Conservation (phyloP, 2,329 filamentous ascomycete genomes). For the Graphium sp. region DNA sequence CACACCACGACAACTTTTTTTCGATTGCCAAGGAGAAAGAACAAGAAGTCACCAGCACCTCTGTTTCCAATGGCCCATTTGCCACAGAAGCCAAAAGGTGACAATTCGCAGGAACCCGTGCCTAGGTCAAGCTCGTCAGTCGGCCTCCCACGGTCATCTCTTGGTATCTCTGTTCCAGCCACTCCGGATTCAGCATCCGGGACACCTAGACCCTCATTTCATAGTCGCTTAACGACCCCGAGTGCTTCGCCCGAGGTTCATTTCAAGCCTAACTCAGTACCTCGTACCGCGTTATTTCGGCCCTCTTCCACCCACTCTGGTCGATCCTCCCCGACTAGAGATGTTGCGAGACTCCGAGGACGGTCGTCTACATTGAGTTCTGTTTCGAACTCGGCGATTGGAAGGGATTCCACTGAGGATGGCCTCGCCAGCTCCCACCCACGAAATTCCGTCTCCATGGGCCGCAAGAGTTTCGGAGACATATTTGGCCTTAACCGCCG, state of each 20-base stretch:
- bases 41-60: constrained; percentile 54
- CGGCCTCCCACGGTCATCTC: constrained; percentile 7
- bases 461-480: constrained; percentile 84
- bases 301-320: constrained; percentile 33
- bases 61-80: constrained; percentile 76
- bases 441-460: constrained; percentile 77
- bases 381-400: no score
- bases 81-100: constrained; percentile 46
- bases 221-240: no score
- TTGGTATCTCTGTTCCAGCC: constrained; percentile 1
- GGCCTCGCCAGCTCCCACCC: constrained; percentile 48
- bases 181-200: constrained; percentile 6
- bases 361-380: constrained; percentile 87
- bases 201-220: constrained; percentile 17
- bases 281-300: constrained; percentile 31
- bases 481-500: constrained; percentile 65
- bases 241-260: constrained; percentile 1
- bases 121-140: constrained; percentile 24
- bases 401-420: constrained; percentile 54
- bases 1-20: constrained; percentile 61
- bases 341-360: constrained; percentile 44
- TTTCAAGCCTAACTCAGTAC: constrained; percentile 20
- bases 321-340: constrained; percentile 52
- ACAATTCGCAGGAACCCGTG: constrained; percentile 10
- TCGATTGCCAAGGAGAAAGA: constrained; percentile 58